Conservation (phyloP, 495 filamentous ascomycete genomes). For the Cercophora samala region DNA sequence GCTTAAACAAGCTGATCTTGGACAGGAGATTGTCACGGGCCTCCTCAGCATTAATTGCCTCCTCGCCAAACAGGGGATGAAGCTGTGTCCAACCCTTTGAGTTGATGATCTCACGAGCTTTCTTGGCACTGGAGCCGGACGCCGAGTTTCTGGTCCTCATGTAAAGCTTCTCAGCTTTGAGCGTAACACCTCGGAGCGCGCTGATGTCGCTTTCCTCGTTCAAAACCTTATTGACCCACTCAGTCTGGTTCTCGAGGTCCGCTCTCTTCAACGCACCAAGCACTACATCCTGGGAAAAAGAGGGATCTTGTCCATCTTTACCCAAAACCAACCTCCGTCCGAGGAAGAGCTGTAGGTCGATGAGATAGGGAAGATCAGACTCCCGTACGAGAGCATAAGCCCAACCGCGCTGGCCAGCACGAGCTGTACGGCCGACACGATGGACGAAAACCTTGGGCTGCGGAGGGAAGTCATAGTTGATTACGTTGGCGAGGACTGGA, state of each 20-base stretch:
- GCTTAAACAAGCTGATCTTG: slow-evolving; percentile 78
- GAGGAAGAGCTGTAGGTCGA: slow-evolving; percentile 94
- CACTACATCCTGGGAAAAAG: slow-evolving; percentile 76
- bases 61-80: slow-evolving; percentile 73
- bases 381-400: slow-evolving; percentile 86
- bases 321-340: slow-evolving; percentile 74
- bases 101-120: slow-evolving; percentile 68
- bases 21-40: slow-evolving; percentile 81
- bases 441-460: slow-evolving; percentile 97
- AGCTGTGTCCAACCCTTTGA: slow-evolving; percentile 65
- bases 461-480: slow-evolving; percentile 97
- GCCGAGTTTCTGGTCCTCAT: slow-evolving; percentile 83
- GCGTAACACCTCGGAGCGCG: slow-evolving; percentile 64
- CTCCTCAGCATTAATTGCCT: slow-evolving; percentile 57
- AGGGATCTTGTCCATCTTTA: slow-evolving; percentile 50
- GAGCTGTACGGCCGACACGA: slow-evolving; percentile 89
- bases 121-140: slow-evolving; percentile 80
- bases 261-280: slow-evolving; percentile 70
- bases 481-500: slow-evolving; percentile 90
- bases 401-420: slow-evolving; percentile 90
- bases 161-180: slow-evolving; percentile 92
- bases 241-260: slow-evolving; percentile 64
- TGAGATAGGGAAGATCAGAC: slow-evolving; percentile 80
- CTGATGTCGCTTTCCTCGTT: slow-evolving; percentile 70
- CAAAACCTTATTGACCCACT: slow-evolving; percentile 75